Evolutionary conservation across 192 early-diverging fungal species (phyloP), one percentile per base, ranked within the genome.

Genomic region (Gamsiella multidivaricata): DNA sequence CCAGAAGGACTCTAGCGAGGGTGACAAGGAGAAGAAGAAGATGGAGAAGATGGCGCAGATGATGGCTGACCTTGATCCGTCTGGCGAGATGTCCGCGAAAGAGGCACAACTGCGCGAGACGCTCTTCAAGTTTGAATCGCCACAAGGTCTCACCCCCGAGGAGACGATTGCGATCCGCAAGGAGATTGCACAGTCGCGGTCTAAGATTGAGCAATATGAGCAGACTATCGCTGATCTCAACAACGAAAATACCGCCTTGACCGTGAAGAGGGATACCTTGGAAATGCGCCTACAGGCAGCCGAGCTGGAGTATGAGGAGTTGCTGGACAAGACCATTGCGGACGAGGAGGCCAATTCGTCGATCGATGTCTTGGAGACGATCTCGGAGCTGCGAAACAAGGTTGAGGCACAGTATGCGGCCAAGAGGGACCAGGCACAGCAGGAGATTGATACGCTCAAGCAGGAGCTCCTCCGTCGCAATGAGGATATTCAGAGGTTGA

Each of bases 31-130:
- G 65, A 89, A 89, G 82, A 85, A 87, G 71, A 93, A 94, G 82
- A 81, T 87, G 39, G 93, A 94, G 63, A 92, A 91, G 84, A 93
- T 96, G 88, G 90, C 89, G 8, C 82, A 90, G 64, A 95, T 95
- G 88, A 90, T 94, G 85, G 88, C 87, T 8, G 87, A 91, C 52
- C 88, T 96, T 41, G 93, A 93, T 61, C 89, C 91, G 32, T 89
- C 92, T 29, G 85, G 83, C n/a, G 88, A 87, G 49, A 90, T 94
- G 47, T 83, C 86, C 20, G 88, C 89, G 31, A 93, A 94, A 78
- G 94, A 96, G 65, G 84, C 88, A 54, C 87, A 92, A 46, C 83
- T 94, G 31, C 84, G 91, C 15, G 88, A 89, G 33, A 88, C 91
- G 6, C 79, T 96, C 3, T 70, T 81, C 51, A 89, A 90, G 64